Evolutionary conservation across 768 basidiomycete genomes (phyloP), one percentile per base, ranked within the genome.

Genomic region (Zangia roseola): DNA sequence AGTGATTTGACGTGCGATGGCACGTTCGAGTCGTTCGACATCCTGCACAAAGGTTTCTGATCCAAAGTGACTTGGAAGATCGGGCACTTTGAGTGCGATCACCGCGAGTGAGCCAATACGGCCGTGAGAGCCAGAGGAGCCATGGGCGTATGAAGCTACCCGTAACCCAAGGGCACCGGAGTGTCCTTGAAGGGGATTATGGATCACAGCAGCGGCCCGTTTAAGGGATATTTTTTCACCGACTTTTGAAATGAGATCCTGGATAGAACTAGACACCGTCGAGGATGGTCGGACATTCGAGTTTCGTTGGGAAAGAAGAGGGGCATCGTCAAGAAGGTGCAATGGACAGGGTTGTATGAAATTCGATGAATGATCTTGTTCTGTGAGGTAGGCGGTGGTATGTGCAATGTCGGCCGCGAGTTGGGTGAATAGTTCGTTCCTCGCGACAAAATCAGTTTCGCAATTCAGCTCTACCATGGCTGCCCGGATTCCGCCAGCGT

Each of bases 381-480:
- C 80, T 0, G 80, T 68, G 36, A 90, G 72, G 61, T 83, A 88
- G 6, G 91, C 91, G 28, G 86, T 83, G 1, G 90, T 92, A 57
- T 89, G 84, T 14, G 91, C 87, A 56, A 97, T 85, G 58, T 91
- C 84, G 34, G 77, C 75, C 12, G 88, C 86, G 33, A 94, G 79
- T 45, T 76, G 75, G 14, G 81, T 76, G 60, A 98, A 98, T 12
- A 92, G 73, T 49, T 86, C 81, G 59, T 91, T 94, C 55, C 90
- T 73, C 20, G 84, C 91, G 24, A 98, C 94, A 64, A 97, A 98
- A 71, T 98, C 94, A 44, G 94, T 97, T 72, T 98, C 94, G 72
- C 94, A 97, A 58, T 91, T 91, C 52, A 97, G 74, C 68, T 98
- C 94, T 48, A 97, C 74, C 80, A 97, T 88, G 17, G 87, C 84